Base-by-base conservation (phyloP, 352 stramenopile species). In the Phytophthora litchii region DNA sequence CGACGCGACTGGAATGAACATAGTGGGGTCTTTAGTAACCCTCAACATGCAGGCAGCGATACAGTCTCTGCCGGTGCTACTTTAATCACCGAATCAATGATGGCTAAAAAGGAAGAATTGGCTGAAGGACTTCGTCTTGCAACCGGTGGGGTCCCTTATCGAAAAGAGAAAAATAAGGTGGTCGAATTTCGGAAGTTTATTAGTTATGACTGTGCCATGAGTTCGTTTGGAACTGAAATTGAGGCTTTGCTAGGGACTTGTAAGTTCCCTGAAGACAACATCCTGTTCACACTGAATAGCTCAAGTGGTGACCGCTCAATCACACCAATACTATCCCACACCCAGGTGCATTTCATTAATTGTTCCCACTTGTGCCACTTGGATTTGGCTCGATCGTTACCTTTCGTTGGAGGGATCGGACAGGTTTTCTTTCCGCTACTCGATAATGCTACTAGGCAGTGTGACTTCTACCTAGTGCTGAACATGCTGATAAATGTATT, bases 251-350 rank as follows among this genome's bases (percentile, higher is more conserved):
- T 94, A 5, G 72, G 70, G 25, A 72, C 57, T 34, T 92, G 88
- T 34, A 88, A 80, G 50, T 44, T 91, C n/a, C 12, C 64, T 1
- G 80, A 91, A 52, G 74, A 83, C 5, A 44, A 69, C 2, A 54
- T 89, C 9, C 32, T 91, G 3, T 91, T 88, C 41, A 80, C 79
- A 0, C 50, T 88, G 14, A 92, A 91, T 34, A 91, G 79, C 2
- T 85, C 65, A 23, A 76, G 56, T 27, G 69, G 61, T 14, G 53
- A 73, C 2, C 64, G 60, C 35, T 47, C 61, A 1, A 77, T 51
- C 37, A 54, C 53, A 13, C 54, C 59, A 51, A 20, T 64, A 5
- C 42, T 66, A 34, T 14, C 54, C 16, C 51, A 70, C 52, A 75
- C 64, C 2, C 70, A 88, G 32, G 56, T 87, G 1, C 76, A 91